Conservation (phyloP, 352 stramenopile species). For the Bremia lactucae region DNA sequence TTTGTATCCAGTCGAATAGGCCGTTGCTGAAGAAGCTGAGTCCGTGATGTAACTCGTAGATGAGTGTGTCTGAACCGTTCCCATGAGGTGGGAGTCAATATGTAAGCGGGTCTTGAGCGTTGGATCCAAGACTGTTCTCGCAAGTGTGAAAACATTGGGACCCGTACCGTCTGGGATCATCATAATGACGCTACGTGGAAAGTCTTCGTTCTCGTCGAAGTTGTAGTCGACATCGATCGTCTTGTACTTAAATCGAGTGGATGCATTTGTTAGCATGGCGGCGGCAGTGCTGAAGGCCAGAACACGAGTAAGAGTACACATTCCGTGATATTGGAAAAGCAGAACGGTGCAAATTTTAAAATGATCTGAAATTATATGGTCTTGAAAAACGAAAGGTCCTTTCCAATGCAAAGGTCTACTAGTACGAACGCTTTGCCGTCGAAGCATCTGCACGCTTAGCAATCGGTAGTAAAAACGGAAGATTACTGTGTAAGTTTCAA, state of each 20-base stretch:
- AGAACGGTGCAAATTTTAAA: too few relatives aligned
- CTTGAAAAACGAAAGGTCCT: too few relatives aligned
- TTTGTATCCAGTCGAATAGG: slow-evolving; percentile 55
- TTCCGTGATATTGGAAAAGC: too few relatives aligned
- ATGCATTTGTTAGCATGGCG: slow-evolving; percentile 15
- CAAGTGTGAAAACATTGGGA: slow-evolving; percentile 52
- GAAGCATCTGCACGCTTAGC: too few relatives aligned
- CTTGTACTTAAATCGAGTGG: slow-evolving; percentile 46
- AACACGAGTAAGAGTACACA: slow-evolving; percentile 21
- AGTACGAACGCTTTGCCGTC: too few relatives aligned
- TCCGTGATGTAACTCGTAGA: slow-evolving; percentile 62
- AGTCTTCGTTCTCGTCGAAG: slow-evolving; percentile 35
- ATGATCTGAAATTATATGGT: too few relatives aligned
- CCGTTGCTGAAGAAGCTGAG: slow-evolving; percentile 40
- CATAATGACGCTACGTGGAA: slow-evolving; percentile 49
- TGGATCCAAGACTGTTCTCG: slow-evolving; percentile 44
- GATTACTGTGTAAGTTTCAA: too few relatives aligned
- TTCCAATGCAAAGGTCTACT: too few relatives aligned
- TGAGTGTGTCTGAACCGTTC: slow-evolving; percentile 49
- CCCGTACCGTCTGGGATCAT: slow-evolving; percentile 64
- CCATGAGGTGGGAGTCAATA: slow-evolving; percentile 45
- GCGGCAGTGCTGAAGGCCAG: slow-evolving; percentile 10
- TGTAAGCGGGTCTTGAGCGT: slow-evolving; percentile 42
- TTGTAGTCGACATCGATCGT: slow-evolving; percentile 49
- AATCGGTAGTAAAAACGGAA: too few relatives aligned